These are phyloP conservation scores for Microdochium paspali DNA, from an alignment of 2,329 filamentous ascomycete genomes.

Conservation along the genomic window DNA sequence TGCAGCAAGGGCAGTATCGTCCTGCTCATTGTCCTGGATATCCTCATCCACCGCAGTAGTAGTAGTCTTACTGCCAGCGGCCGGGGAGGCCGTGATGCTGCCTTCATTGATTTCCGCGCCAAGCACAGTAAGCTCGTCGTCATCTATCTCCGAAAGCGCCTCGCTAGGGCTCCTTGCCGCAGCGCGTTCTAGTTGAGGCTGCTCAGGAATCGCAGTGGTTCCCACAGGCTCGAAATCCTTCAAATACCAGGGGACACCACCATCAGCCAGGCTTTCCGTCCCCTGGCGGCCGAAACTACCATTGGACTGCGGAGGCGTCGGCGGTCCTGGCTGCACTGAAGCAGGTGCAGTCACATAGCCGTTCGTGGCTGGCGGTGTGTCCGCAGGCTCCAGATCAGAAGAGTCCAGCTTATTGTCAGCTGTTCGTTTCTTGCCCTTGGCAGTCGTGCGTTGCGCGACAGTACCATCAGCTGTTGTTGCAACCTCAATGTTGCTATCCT, in stretches of 20 bases:
- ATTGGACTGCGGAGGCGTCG: conserved; percentile 59
- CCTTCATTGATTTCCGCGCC: conserved; percentile 42
- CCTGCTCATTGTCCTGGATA: background rate
- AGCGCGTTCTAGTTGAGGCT: conserved; percentile 52
- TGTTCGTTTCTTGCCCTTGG: conserved; percentile 12
- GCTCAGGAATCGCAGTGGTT: conserved; percentile 69
- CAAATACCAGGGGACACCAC: conserved; percentile 84
- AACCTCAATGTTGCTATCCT: conserved; percentile 34
- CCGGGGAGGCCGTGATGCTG: conserved; percentile 30
- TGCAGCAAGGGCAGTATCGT: conserved; percentile 8
- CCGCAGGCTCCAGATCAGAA: conserved; percentile 17
- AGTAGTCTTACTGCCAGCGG: background rate
- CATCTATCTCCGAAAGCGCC: conserved; percentile 83
- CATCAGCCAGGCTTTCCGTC: conserved; percentile 49
- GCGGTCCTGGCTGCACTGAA: conserved; percentile 34
- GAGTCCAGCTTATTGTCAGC: conserved; percentile 14
- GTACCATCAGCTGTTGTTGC: conserved; percentile 28
- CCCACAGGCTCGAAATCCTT: conserved; percentile 70
- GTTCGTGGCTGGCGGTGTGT: conserved; percentile 39
- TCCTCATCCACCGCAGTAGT: background rate
- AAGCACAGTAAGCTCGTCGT: conserved; percentile 74
- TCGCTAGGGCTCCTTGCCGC: conserved; percentile 64
- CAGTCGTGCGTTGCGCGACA: conserved; percentile 9
- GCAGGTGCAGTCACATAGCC: conserved; percentile 28
- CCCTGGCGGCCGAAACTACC: conserved; percentile 42